Evolutionary conservation across 2,329 filamentous ascomycete species (phyloP).

Genomic region (Nothophaeocryptopus gaeumannii): DNA sequence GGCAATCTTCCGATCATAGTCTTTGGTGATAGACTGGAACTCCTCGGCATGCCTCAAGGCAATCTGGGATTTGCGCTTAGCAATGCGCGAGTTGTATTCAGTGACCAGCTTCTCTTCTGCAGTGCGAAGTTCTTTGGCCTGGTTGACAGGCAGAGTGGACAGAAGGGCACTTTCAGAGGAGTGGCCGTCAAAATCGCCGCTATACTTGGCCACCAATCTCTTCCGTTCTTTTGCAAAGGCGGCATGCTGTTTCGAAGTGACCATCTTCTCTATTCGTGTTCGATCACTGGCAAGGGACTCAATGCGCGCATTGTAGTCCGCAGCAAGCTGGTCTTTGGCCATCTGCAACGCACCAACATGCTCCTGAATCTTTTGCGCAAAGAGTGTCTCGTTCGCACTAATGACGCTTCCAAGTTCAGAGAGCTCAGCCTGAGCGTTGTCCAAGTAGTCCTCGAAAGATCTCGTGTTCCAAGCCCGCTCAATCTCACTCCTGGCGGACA

Average conservation of each 20-base stretch:
- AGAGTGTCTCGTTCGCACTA: constrained; percentile 35
- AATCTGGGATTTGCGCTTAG: constrained; percentile 37
- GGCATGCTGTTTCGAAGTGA: constrained; percentile 29
- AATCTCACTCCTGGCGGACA: constrained; percentile 21
- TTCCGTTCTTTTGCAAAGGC: constrained; percentile 35
- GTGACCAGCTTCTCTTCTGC: constrained; percentile 35
- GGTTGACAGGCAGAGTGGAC: constrained; percentile 23
- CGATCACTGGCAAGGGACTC: constrained; percentile 32
- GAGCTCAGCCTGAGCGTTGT: constrained; percentile 33
- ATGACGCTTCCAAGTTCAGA: constrained; percentile 36
- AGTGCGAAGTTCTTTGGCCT: constrained; percentile 27
- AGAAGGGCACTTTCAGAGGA: constrained; percentile 23
- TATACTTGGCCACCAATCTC: constrained; percentile 31
- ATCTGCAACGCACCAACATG: constrained; percentile 37
- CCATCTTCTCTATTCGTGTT: constrained; percentile 31
- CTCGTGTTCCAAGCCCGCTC: constrained; percentile 21
- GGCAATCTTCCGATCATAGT: constrained; percentile 35
- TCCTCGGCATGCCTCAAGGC: constrained; percentile 35
- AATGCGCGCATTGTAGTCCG: constrained; percentile 35
- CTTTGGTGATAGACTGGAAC: constrained; percentile 33
- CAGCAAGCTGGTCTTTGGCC: constrained; percentile 35
- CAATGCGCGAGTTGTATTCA: constrained; percentile 34
- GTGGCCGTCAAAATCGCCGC: constrained; percentile 23
- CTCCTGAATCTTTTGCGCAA: constrained; percentile 37
- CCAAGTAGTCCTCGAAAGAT: constrained; percentile 38